Conservation (phyloP, 2,329 filamentous ascomycete genomes). For the Nigrospora osmanthi region DNA sequence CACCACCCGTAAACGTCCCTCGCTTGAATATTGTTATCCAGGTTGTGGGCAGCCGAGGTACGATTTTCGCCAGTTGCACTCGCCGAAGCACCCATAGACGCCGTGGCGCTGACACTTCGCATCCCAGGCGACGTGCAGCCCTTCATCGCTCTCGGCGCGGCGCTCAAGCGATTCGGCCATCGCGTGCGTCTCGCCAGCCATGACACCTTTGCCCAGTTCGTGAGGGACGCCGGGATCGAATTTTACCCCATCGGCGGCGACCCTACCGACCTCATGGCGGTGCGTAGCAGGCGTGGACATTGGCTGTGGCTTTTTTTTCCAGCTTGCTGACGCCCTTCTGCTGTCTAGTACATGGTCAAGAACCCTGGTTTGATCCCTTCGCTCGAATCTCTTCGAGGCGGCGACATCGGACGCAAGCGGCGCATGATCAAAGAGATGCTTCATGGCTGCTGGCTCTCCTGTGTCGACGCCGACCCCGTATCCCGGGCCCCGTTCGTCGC, state of each 20-base stretch:
- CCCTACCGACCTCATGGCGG: slow-evolving; percentile 66
- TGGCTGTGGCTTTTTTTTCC: too few species aligned
- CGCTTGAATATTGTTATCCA: slow-evolving; percentile 65
- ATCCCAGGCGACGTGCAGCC: slow-evolving; percentile 56
- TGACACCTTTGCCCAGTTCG: slow-evolving; percentile 57
- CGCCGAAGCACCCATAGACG: too few species aligned
- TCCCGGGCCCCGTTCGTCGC: slow-evolving; percentile 64
- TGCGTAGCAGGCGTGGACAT: too few species aligned
- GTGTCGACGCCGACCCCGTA: slow-evolving; percentile 55
- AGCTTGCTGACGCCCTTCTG: too few species aligned
- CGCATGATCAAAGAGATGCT: slow-evolving; percentile 67
- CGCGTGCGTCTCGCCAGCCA: slow-evolving; percentile 70
- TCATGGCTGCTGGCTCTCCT: slow-evolving; percentile 81
- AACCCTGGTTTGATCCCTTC: slow-evolving; percentile 30
- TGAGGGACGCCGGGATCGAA: slow-evolving; percentile 63
- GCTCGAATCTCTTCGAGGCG: slow-evolving; percentile 24
- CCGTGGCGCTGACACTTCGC: too few species aligned
- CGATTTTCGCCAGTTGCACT: too few species aligned
- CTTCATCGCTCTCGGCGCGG: slow-evolving; percentile 62
- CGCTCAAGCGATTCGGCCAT: slow-evolving; percentile 59
- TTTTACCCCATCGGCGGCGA: slow-evolving; percentile 74
- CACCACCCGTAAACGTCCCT: too few species aligned
- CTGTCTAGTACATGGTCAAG: slow-evolving; percentile 25
- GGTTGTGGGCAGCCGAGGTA: slow-evolving; percentile 63
- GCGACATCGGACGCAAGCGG: slow-evolving; percentile 25